phyloP scores from a whole-genome alignment of 2,329 filamentous ascomycete genomes.

The Aspergillus quadricinctus region DNA sequence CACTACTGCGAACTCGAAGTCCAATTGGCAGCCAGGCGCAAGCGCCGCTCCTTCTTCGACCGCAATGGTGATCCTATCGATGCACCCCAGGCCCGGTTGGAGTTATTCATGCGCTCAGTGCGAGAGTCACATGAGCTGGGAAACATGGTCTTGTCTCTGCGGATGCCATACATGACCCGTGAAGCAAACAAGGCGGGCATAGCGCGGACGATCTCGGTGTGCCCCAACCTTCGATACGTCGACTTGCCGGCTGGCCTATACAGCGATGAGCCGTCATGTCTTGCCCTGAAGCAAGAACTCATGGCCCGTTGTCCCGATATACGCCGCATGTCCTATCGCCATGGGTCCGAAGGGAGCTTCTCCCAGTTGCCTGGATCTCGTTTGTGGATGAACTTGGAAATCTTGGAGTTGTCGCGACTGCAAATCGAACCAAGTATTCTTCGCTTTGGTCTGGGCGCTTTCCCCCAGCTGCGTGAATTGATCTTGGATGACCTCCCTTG shows the following conservation, averaged over 20 bases:
- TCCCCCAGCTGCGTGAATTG: conserved; percentile 66
- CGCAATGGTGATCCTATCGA: conserved; percentile 78
- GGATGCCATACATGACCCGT: conserved; percentile 91
- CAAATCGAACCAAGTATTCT: conserved; percentile 45
- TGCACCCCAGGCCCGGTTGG: conserved; percentile 68
- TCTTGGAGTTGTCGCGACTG: conserved; percentile 37
- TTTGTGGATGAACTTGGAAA: conserved; percentile 40
- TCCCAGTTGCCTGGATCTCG: conserved; percentile 60
- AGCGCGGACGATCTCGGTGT: conserved; percentile 76
- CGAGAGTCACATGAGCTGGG: conserved; percentile 71
- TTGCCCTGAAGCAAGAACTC: conserved; percentile 75
- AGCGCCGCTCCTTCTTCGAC: conserved; percentile 67
- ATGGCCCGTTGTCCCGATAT: conserved; percentile 78
- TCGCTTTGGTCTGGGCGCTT: conserved; percentile 64
- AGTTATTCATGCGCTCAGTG: conserved; percentile 75
- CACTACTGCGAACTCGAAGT: conserved; percentile 92
- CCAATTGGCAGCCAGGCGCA: conserved; percentile 72
- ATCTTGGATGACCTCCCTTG: conserved; percentile 66
- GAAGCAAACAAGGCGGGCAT: conserved; percentile 81
- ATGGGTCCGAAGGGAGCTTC: conserved; percentile 73
- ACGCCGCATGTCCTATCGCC: conserved; percentile 81
- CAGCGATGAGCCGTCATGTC: conserved; percentile 70
- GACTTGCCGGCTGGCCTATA: conserved; percentile 88
- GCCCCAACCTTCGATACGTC: conserved; percentile 81
- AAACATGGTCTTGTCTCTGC: conserved; percentile 69